Evolutionary conservation across 1,284 basidiomycete genomes (phyloP), one percentile per base, ranked within the genome.

Genomic region (Pascua guehoae): DNA sequence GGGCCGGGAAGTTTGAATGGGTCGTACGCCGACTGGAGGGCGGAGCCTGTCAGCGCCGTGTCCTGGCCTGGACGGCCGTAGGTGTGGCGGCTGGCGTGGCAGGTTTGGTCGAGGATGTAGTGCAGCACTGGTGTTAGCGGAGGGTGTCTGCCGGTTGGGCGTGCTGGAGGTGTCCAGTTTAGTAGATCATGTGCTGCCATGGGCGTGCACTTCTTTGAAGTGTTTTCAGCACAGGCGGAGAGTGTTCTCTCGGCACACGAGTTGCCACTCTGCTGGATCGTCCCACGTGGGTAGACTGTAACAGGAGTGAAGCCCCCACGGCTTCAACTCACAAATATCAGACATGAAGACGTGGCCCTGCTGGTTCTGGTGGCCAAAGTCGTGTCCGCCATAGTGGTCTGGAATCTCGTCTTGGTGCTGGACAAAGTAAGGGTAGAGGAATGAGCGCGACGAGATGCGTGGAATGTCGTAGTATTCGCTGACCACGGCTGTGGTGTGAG

Each of bases 391-490:
- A 16, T 15, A 53, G 37, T 41, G 47, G n/a, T 12, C 10, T 9
- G 8, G 2, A 12, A 15, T 12, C 42, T 48, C 51, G 45, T 53
- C 47, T 37, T 15, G 39, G 42, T 52, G 18, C 47, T 57, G 51
- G 11, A 49, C n/a, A 15, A 57, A 39, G 51, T 57, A 57, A 9
- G 41, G 50, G 42, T 57, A 57, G 24, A 53, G 17, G 47, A 53
- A 57, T 0, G 41, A 18, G 50, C 56, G 56, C 10, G 24, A 37
- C 8, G 51, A 49, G 12, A 57, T 12, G 50, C 56, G 50, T 15
- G 56, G 56, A 18, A 57, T 49, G 47, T 57, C 56, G 41, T 57
- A 47, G 41, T 43, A 48, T 46, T 47, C 52, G 39, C 38, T 41
- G 12, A 47, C 52, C 32, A 39, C 38, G 12, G 52, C 24, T 32